Evolutionary conservation across 192 early-diverging fungal genomes (phyloP).

Genomic region (Backusella tarrabulga): DNA sequence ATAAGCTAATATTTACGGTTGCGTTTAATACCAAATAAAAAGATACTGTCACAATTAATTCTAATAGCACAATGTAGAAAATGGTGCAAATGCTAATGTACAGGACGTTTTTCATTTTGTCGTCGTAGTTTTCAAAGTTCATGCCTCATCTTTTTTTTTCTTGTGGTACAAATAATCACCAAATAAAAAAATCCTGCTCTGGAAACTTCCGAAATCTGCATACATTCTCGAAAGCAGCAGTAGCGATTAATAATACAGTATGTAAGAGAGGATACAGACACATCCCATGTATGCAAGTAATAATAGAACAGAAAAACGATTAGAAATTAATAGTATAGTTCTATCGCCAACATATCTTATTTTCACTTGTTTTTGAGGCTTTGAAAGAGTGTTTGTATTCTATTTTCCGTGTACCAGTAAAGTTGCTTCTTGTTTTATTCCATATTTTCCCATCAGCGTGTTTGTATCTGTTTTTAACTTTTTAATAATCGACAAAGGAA

Average conservation of each 20-base stretch:
- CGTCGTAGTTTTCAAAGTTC: neutral
- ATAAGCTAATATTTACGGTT: too few species aligned
- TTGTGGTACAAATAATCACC: neutral
- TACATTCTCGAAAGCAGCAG: neutral
- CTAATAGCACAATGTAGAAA: too few species aligned
- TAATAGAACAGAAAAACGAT: too few species aligned
- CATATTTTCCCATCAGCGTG: neutral
- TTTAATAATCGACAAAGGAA: neutral
- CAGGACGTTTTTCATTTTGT: too few species aligned
- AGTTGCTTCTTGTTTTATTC: neutral
- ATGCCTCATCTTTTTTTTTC: neutral
- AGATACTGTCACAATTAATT: neutral
- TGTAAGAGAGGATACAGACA: neutral
- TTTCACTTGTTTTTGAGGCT: conserved; percentile 2
- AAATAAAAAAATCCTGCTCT: neutral
- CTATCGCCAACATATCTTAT: neutral
- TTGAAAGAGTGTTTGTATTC: neutral
- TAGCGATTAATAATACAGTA: neutral
- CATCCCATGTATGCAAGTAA: too few species aligned
- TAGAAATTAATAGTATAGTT: too few species aligned
- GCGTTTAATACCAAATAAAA: too few species aligned
- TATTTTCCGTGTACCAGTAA: neutral
- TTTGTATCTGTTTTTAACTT: neutral
- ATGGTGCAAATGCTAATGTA: too few species aligned
- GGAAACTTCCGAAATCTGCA: neutral